Evolutionary conservation across 352 stramenopile species (phyloP).

Genomic region (Achlya hypogyna): DNA sequence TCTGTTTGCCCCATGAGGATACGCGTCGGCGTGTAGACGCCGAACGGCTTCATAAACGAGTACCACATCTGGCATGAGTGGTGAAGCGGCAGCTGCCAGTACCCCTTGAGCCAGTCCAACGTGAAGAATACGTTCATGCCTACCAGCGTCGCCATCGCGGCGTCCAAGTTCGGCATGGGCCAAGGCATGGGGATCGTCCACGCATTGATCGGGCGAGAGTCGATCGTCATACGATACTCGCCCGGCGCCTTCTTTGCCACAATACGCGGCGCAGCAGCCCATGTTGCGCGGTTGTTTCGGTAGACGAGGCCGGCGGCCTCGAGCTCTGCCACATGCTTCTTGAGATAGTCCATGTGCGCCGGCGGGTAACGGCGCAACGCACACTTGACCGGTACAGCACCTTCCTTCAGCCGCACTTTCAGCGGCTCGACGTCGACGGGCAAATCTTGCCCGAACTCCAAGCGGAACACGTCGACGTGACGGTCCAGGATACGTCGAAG

Average conservation of each 20-base stretch:
- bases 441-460: slow-evolving; percentile 19
- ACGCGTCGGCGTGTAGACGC: slow-evolving; percentile 13
- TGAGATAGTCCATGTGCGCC: slow-evolving; percentile 19
- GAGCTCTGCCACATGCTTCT: slow-evolving; percentile 21
- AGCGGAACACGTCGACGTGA: slow-evolving; percentile 12
- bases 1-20: slow-evolving; percentile 18
- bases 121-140: slow-evolving; percentile 21
- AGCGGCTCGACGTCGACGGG: slow-evolving; percentile 21
- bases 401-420: slow-evolving; percentile 23
- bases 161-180: slow-evolving; percentile 24
- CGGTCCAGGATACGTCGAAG: not conserved
- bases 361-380: slow-evolving; percentile 15
- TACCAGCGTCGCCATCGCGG: slow-evolving; percentile 16
- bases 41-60: slow-evolving; percentile 27
- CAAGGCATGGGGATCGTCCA: slow-evolving; percentile 22
- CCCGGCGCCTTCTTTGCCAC: slow-evolving; percentile 22
- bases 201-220: slow-evolving; percentile 20
- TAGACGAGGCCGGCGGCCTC: slow-evolving; percentile 11
- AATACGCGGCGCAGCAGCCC: slow-evolving; percentile 20
- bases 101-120: slow-evolving; percentile 24
- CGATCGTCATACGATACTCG: slow-evolving; percentile 20
- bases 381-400: slow-evolving; percentile 19
- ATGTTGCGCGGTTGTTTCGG: slow-evolving; percentile 15
- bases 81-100: slow-evolving; percentile 27
- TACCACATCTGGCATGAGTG: slow-evolving; percentile 20